Evolutionary conservation across 257 asterid species (phyloP).

Genomic region (Salvia rosmarinus): DNA sequence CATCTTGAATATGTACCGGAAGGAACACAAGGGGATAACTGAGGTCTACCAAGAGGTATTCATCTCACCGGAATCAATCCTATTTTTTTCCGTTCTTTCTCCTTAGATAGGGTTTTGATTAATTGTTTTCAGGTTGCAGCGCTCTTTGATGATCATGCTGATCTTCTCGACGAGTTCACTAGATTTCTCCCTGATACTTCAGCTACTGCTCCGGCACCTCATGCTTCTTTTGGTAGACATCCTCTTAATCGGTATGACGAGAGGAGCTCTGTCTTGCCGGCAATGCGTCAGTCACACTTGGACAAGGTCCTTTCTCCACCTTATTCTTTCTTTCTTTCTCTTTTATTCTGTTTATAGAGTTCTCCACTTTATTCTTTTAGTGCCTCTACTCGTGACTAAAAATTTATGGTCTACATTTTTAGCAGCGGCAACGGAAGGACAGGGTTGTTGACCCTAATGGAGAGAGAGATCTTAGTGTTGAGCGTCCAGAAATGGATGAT

Average conservation of each 20-base stretch:
- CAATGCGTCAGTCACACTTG: constrained; percentile 57
- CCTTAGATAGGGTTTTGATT: constrained; percentile 19
- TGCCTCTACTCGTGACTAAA: constrained; percentile 21
- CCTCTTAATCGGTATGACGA: constrained; percentile 70
- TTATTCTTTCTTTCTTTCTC: not conserved
- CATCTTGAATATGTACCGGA: constrained; percentile 93
- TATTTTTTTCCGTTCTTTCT: constrained; percentile 15
- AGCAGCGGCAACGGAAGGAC: constrained; percentile 74
- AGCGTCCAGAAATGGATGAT: constrained; percentile 77
- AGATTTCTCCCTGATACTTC: constrained; percentile 91
- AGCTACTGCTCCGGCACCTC: constrained; percentile 63
- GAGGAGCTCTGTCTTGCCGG: constrained; percentile 74
- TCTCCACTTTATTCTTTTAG: constrained; percentile 20
- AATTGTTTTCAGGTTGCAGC: constrained; percentile 70
- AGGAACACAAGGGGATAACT: constrained; percentile 91
- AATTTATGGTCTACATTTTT: constrained; percentile 29
- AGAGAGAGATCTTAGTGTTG: constrained; percentile 80
- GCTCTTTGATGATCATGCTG: constrained; percentile 83
- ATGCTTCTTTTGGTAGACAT: constrained; percentile 63
- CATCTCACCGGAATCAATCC: constrained; percentile 25
- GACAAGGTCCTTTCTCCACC: constrained; percentile 67
- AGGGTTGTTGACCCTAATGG: constrained; percentile 62
- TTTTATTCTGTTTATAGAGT: not conserved
- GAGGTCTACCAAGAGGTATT: constrained; percentile 97
- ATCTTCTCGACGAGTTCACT: constrained; percentile 94